phyloP scores from a whole-genome alignment of 2,329 filamentous ascomycete species.

The Alternaria sp. region DNA sequence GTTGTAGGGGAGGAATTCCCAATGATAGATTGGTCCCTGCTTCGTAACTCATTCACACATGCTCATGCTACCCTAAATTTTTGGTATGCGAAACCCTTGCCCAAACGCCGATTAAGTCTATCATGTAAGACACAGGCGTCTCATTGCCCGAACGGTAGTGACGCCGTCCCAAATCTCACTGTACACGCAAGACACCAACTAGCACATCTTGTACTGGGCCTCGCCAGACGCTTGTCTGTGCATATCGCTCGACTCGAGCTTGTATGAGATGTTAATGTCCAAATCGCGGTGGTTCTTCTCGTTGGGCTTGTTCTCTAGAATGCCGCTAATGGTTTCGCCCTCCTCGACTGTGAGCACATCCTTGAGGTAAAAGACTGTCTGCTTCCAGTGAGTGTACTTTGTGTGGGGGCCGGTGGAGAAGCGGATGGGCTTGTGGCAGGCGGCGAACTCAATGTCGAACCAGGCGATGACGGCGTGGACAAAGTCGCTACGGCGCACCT shows the following conservation, averaged over 20 bases:
- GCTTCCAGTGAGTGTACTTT: conserved; percentile 99
- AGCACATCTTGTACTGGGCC: conserved; percentile 79
- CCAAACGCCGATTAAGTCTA: conserved; percentile 32
- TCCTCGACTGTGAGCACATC: conserved; percentile 92
- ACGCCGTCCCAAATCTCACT: background rate
- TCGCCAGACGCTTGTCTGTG: conserved; percentile 73
- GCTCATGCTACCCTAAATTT: conserved; percentile 45
- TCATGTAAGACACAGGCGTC: conserved; percentile 9
- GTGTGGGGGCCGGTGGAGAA: conserved; percentile 98
- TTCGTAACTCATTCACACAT: conserved; percentile 39
- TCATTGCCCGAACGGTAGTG: background rate
- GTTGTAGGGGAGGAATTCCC: conserved; percentile 49
- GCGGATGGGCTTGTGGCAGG: conserved; percentile 96
- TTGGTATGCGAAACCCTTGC: conserved; percentile 22
- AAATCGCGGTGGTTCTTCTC: conserved; percentile 93
- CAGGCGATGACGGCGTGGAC: conserved; percentile 95
- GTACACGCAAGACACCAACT: conserved; percentile 9
- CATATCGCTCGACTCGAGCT: conserved; percentile 77
- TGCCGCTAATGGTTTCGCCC: conserved; percentile 79
- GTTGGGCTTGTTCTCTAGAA: conserved; percentile 85
- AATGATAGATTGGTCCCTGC: conserved; percentile 46
- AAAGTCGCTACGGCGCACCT: conserved; percentile 86
- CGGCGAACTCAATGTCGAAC: conserved; percentile 99
- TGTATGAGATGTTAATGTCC: conserved; percentile 87
- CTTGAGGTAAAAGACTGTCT: conserved; percentile 97